A percentile compares a stretch with the other conserved stretches of the same genome.
Evolutionary conservation across 2,329 filamentous ascomycete species (phyloP).

Genomic region (Epichloe glyceriae): DNA sequence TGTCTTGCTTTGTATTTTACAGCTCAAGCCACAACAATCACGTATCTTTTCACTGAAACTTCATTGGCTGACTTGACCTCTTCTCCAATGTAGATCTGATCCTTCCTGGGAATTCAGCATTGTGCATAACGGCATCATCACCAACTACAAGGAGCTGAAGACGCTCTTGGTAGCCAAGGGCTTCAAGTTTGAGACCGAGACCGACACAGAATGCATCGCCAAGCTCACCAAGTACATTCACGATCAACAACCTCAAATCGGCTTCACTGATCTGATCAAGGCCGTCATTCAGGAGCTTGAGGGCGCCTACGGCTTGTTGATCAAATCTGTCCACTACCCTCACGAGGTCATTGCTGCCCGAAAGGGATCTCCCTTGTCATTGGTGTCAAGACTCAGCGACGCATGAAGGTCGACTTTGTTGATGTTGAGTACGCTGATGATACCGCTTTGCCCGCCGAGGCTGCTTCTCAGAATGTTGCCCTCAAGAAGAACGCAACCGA

Average conservation of each 20-base stretch:
- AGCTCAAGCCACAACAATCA: background rate
- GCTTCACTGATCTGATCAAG: conserved; percentile 94
- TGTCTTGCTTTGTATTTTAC: too few relatives aligned
- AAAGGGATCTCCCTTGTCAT: conserved; percentile 98
- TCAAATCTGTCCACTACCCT: conserved; percentile 98
- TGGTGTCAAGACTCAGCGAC: conserved; percentile 90
- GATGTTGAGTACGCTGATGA: conserved; percentile 96
- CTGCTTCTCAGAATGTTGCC: conserved; percentile 89
- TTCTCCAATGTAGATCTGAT: conserved; percentile 57
- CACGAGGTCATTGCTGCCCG: conserved; percentile 96
- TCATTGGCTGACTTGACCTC: conserved; percentile 7
- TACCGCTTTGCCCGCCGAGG: conserved; percentile 74
- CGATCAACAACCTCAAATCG: conserved; percentile 84
- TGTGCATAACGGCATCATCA: conserved; percentile 99
- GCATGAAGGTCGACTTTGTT: conserved; percentile 99
- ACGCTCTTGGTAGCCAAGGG: conserved; percentile 85
- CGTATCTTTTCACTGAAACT: background rate
- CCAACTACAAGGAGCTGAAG: conserved; percentile 99
- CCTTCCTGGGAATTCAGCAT: conserved; percentile 91
- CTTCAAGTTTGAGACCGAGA: conserved; percentile 98
- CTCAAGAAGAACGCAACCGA: conserved; percentile 73
- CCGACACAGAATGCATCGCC: conserved; percentile 97
- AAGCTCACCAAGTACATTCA: conserved; percentile 98
- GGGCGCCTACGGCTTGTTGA: conserved; percentile 89
- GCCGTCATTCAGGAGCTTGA: conserved; percentile 96